Conservation (phyloP, 1,139 yeast genomes). For the Debaryomycetaceae sp. region DNA sequence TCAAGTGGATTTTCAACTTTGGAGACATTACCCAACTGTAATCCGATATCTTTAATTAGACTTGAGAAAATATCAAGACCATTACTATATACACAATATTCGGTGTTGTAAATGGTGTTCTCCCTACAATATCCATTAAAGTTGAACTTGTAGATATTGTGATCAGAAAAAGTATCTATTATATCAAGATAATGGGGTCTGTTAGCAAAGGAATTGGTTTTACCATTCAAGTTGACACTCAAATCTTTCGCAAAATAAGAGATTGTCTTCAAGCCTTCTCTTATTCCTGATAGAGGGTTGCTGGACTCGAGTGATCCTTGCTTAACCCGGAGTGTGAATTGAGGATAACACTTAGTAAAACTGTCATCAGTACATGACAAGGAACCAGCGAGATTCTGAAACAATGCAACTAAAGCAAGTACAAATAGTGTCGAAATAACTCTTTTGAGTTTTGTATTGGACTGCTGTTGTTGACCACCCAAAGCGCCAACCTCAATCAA, state of each 20-base stretch:
- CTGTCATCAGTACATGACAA: constrained; percentile 10
- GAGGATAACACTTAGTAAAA: constrained; percentile 38
- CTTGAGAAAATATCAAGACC: constrained; percentile 49
- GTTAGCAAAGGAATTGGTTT: constrained; percentile 14
- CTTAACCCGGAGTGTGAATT: constrained; percentile 36
- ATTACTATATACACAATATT: constrained; percentile 31
- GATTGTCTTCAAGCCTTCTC: constrained; percentile 49
- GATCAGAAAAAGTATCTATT: constrained; percentile 45
- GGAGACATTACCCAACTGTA: constrained; percentile 42
- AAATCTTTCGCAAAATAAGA: constrained; percentile 58
- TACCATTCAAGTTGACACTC: constrained; percentile 26
- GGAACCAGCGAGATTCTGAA: constrained; percentile 7
- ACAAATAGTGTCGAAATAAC: constrained; percentile 3
- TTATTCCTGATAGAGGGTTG: constrained; percentile 34
- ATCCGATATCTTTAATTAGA: constrained; percentile 48
- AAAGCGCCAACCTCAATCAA: not conserved
- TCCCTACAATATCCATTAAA: constrained; percentile 49
- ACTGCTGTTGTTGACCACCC: constrained; percentile 1
- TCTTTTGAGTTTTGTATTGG: constrained; percentile 1
- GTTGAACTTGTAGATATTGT: constrained; percentile 41
- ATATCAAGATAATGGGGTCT: constrained; percentile 16
- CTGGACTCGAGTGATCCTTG: constrained; percentile 34
- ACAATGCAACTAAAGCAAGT: constrained; percentile 6
- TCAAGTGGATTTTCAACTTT: constrained; percentile 30
- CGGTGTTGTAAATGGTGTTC: constrained; percentile 14